Conservation (phyloP, 495 filamentous ascomycete species). For the Penicillium dipodomyicola region DNA sequence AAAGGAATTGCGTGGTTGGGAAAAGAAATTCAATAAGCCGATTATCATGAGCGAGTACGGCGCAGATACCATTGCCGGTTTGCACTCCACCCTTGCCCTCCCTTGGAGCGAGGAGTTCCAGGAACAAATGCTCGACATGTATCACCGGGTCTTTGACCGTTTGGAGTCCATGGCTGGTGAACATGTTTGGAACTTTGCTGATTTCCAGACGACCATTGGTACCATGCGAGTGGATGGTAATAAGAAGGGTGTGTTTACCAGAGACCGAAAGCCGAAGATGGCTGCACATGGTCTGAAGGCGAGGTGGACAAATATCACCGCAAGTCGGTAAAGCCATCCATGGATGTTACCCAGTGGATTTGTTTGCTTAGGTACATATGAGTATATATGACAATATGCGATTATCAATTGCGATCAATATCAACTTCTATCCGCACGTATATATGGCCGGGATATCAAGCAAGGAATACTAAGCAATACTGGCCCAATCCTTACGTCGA, state of each 20-base stretch:
- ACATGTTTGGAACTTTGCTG: slow-evolving; percentile 18
- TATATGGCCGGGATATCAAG: not conserved
- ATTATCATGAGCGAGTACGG: slow-evolving; percentile 20
- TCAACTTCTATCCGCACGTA: not conserved
- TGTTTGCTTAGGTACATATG: not conserved
- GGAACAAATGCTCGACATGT: slow-evolving; percentile 12
- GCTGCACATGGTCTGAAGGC: slow-evolving; percentile 1
- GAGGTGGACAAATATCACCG: not conserved
- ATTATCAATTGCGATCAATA: not conserved
- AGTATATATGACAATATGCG: not conserved
- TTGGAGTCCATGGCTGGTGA: slow-evolving; percentile 14
- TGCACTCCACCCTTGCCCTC: slow-evolving; percentile 7
- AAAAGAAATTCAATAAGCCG: slow-evolving; percentile 12
- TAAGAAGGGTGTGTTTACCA: slow-evolving; percentile 9
- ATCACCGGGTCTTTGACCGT: slow-evolving; percentile 15
- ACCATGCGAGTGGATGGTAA: slow-evolving; percentile 6
- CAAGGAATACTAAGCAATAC: not conserved
- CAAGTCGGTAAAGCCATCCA: not conserved
- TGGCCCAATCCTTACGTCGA: not conserved
- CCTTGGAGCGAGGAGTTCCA: slow-evolving; percentile 18
- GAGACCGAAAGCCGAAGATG: slow-evolving; percentile 8
- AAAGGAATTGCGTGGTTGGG: slow-evolving; percentile 6
- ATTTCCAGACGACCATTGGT: slow-evolving; percentile 10
- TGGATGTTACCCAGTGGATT: not conserved
- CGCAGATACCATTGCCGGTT: slow-evolving; percentile 12